Base-by-base conservation (phyloP, 2,329 filamentous ascomycete genomes). In the Claviceps sp. region DNA sequence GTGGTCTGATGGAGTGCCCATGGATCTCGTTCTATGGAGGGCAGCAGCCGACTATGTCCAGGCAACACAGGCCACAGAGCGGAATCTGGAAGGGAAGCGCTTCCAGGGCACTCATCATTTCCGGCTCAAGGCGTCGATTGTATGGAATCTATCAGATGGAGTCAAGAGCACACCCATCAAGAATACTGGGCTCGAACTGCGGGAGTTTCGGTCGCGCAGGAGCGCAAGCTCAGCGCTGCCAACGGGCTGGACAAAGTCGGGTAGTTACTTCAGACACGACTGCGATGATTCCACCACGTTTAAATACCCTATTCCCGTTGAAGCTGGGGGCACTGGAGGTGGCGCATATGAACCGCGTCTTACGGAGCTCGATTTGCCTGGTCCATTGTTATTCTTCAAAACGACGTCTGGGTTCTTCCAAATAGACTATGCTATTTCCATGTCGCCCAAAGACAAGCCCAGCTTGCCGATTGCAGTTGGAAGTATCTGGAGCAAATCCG, bases 1-100 rank as follows among this genome's bases (percentile, higher is more conserved):
- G 71, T 72, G 69, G 65, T 71, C 70, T 52, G 71, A 73, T 52
- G 68, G 66, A 30, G 62, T 72, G 14, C 64, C 70, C 5, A 67
- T 69, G 14, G 71, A 73, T 50, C 55, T 72, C 52, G 62, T 60
- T 5, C 60, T 73, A 11, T 73, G 71, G 71, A 65, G 65, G 47
- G 69, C 70, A 1, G 67, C 69, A 1, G 67, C 68, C 8, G 70
- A 73, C 56, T 72, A 72, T 50, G 64, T 73, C 9, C 67, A 71
- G 54, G 65, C 69, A 30, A 62, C 67, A 6, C 61, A 59, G 9
- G 55, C 61, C 1, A 57, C 57, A 4, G 67, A 64, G 47, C 62
- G 62, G 16, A 64, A 64, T 1, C 59, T 62, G 48, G 61, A 60
- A 14, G 55, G 59, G 3, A 67, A 69, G 49, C 60, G 71, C 16